Percentiles rank a stretch among this genome's conserved stretches.
Conservation (phyloP, 148 eudicot species). For the Camellia granthamiana region DNA sequence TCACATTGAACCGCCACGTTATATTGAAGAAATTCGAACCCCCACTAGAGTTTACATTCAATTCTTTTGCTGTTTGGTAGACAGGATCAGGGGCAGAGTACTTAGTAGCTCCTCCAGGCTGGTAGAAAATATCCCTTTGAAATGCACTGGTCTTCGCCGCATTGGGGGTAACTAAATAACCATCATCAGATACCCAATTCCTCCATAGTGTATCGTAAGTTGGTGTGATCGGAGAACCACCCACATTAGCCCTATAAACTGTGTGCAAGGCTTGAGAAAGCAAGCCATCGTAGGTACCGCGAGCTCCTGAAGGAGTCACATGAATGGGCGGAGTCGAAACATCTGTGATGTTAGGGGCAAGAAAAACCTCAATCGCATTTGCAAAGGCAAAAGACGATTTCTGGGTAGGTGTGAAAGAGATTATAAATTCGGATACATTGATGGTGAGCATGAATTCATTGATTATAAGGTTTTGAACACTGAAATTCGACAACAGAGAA, state of each 20-base stretch:
- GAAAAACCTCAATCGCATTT: slow-evolving; percentile 47
- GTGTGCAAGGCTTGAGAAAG: slow-evolving; percentile 7
- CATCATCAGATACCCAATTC: slow-evolving; percentile 26
- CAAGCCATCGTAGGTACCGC: background rate
- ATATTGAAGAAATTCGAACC: background rate
- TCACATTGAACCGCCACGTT: slow-evolving; percentile 42
- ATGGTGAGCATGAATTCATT: slow-evolving; percentile 35
- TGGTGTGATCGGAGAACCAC: background rate
- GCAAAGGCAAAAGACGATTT: slow-evolving; percentile 32
- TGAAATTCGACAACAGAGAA: slow-evolving; percentile 32
- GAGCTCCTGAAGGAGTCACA: slow-evolving; percentile 20
- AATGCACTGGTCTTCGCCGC: background rate
- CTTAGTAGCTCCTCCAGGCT: background rate
- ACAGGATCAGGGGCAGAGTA: slow-evolving; percentile 25
- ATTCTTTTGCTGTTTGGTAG: slow-evolving; percentile 27
- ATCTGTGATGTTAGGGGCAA: slow-evolving; percentile 16
- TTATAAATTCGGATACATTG: slow-evolving; percentile 12
- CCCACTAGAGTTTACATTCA: background rate
- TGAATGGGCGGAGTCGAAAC: background rate
- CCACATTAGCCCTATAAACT: slow-evolving; percentile 32
- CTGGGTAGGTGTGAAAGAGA: slow-evolving; percentile 31
- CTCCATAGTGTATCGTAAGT: slow-evolving; percentile 22
- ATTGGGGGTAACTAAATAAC: background rate
- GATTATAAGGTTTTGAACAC: background rate
- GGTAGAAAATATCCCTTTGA: background rate